These are phyloP conservation scores for Fusarium mexicanum DNA, from an alignment of 2,329 filamentous ascomycete species.

Conservation along the genomic window DNA sequence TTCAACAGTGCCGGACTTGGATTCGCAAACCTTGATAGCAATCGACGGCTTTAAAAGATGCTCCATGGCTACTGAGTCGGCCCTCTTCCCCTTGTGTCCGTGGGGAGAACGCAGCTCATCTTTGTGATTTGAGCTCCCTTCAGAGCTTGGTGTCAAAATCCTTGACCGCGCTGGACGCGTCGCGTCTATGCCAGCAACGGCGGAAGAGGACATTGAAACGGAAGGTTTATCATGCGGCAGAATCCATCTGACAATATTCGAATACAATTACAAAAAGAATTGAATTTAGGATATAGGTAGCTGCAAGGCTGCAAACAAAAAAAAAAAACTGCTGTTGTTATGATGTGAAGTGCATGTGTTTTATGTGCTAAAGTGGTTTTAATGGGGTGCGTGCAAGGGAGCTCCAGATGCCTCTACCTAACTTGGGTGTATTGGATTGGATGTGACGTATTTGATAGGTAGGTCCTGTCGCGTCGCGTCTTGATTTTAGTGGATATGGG, in stretches of 20 bases:
- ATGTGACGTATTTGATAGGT: conserved; percentile 25
- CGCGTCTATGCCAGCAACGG: conserved; percentile 55
- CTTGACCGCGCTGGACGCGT: conserved; percentile 57
- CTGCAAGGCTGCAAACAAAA: background rate
- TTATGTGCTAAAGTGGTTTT: conserved; percentile 30
- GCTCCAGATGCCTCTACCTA: background rate
- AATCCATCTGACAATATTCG: conserved; percentile 24
- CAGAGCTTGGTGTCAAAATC: conserved; percentile 54
- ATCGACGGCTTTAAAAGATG: conserved; percentile 63
- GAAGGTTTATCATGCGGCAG: conserved; percentile 25
- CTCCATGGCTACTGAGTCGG: conserved; percentile 56
- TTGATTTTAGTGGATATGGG: conserved; percentile 3
- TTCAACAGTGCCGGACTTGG: background rate
- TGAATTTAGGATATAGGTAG: conserved; percentile 16
- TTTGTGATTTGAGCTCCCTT: conserved; percentile 51
- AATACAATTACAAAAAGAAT: background rate
- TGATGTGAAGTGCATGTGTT: conserved; percentile 1
- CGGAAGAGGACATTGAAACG: conserved; percentile 48
- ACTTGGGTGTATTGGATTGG: background rate
- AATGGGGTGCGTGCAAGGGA: conserved; percentile 11
- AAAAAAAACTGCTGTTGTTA: conserved; percentile 19
- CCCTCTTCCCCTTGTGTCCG: conserved; percentile 49
- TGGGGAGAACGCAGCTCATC: conserved; percentile 45
- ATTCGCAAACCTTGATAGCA: conserved; percentile 58
- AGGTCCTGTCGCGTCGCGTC: conserved; percentile 14